phyloP scores from a whole-genome alignment of 805 yeast species.

The Blastobotrys parvus region DNA sequence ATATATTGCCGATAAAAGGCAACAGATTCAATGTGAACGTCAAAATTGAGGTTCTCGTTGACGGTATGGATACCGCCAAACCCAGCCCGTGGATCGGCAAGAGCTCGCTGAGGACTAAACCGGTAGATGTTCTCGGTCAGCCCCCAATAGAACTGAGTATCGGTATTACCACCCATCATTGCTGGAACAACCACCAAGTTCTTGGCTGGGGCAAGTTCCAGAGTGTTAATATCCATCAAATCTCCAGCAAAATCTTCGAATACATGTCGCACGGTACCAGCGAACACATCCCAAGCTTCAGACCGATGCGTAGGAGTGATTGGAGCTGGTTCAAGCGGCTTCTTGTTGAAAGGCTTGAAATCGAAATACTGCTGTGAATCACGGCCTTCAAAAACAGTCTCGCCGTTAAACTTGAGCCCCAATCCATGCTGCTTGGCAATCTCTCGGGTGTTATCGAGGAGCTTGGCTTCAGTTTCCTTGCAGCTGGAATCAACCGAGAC shows the following conservation, averaged over 20 bases:
- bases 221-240: slow-evolving; percentile 16
- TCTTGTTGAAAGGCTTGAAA: neutral
- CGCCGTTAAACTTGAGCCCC: slow-evolving; percentile 36
- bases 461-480: slow-evolving; percentile 34
- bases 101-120: slow-evolving; percentile 23
- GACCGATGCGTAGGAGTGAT: slow-evolving; percentile 36
- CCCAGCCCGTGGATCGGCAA: neutral
- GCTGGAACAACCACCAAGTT: slow-evolving; percentile 46
- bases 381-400: slow-evolving; percentile 22
- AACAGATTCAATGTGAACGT: slow-evolving; percentile 42
- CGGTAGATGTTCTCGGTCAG: slow-evolving; percentile 55
- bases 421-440: slow-evolving; percentile 42
- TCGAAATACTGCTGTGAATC: slow-evolving; percentile 3
- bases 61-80: slow-evolving; percentile 46
- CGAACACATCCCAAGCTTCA: slow-evolving; percentile 43
- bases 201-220: slow-evolving; percentile 23
- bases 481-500: slow-evolving; percentile 49
- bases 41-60: slow-evolving; percentile 48
- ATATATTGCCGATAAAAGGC: slow-evolving; percentile 26
- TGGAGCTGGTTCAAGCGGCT: slow-evolving; percentile 41
- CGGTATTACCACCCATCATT: slow-evolving; percentile 63
- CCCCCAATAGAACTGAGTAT: slow-evolving; percentile 58
- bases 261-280: slow-evolving; percentile 56
- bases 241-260: slow-evolving; percentile 43
- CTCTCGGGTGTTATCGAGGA: slow-evolving; percentile 29